These are phyloP conservation scores for Ophiostoma montium DNA, from an alignment of 2,329 filamentous ascomycete genomes.

Conservation along the genomic window DNA sequence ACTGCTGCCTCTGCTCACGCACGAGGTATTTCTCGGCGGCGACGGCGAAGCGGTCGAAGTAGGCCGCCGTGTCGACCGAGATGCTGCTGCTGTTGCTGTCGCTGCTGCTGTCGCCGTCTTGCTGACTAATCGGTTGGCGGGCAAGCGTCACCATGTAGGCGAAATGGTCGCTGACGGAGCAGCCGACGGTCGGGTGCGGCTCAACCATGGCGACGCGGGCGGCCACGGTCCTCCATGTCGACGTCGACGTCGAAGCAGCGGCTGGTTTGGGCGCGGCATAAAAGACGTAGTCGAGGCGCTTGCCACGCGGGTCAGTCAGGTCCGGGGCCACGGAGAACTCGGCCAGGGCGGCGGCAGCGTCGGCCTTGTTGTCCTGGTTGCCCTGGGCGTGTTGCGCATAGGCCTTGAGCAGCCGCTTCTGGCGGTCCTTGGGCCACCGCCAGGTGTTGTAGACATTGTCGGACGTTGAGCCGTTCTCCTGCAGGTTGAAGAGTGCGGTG, in stretches of 20 bases:
- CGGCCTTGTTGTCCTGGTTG: not conserved
- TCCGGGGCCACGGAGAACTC: constrained; percentile 32
- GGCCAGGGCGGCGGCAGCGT: not conserved
- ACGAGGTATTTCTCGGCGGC: constrained; percentile 53
- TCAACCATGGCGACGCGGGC: constrained; percentile 66
- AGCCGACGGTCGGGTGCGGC: constrained; percentile 66
- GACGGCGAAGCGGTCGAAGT: constrained; percentile 53
- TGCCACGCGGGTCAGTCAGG: constrained; percentile 58
- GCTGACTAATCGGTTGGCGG: not conserved
- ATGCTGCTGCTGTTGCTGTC: not conserved
- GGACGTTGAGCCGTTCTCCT: constrained; percentile 74
- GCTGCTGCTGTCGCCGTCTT: not conserved
- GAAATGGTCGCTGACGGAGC: constrained; percentile 90
- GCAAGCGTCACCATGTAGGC: constrained; percentile 70
- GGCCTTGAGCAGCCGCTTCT: constrained; percentile 8
- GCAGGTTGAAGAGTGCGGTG: constrained; percentile 62
- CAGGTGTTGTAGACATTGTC: constrained; percentile 83
- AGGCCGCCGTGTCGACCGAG: not conserved
- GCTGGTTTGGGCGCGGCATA: constrained; percentile 35
- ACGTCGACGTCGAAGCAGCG: constrained; percentile 19
- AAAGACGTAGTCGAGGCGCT: constrained; percentile 94
- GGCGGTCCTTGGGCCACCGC: constrained; percentile 51
- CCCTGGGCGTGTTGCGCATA: not conserved
- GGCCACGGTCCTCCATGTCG: constrained; percentile 53
- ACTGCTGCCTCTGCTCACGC: constrained; percentile 60